phyloP scores from a whole-genome alignment of 768 basidiomycete genomes.

The Suillus sp. region DNA sequence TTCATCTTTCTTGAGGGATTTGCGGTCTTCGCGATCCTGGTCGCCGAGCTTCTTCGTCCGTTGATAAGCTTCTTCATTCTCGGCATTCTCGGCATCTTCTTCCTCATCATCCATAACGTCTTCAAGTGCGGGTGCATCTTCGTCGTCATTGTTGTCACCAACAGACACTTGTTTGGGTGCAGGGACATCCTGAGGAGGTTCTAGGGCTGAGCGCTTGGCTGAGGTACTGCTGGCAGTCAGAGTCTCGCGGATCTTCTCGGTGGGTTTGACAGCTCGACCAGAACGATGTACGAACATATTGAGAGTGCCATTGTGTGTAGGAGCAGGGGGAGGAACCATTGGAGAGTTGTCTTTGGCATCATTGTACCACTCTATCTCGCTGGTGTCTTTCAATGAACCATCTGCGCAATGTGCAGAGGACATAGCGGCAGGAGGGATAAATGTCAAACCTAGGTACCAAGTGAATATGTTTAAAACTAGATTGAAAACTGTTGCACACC shows the following conservation, averaged over 20 bases:
- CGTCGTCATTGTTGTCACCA: no score
- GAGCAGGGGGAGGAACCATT: no score
- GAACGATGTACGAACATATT: no score
- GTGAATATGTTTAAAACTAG: neutral
- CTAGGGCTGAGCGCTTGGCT: neutral
- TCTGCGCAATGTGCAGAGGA: no score
- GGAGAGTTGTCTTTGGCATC: no score
- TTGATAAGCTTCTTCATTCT: neutral
- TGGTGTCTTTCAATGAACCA: no score
- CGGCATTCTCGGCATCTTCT: neutral
- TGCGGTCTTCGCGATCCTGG: neutral
- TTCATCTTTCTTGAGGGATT: neutral
- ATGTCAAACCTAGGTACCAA: neutral
- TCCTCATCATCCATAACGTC: no score
- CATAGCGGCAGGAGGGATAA: no score
- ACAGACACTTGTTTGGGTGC: neutral
- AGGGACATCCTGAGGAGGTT: neutral
- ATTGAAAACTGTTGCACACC: neutral
- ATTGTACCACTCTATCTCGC: no score
- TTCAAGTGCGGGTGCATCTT: neutral
- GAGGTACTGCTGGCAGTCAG: neutral
- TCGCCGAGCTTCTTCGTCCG: neutral
- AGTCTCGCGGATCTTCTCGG: neutral
- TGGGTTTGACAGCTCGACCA: no score
- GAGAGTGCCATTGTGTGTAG: no score